Percentiles rank a stretch among this genome's conserved stretches.
Conservation (phyloP, 192 early-diverging fungal genomes). For the Globomyces pollinis-pini region DNA sequence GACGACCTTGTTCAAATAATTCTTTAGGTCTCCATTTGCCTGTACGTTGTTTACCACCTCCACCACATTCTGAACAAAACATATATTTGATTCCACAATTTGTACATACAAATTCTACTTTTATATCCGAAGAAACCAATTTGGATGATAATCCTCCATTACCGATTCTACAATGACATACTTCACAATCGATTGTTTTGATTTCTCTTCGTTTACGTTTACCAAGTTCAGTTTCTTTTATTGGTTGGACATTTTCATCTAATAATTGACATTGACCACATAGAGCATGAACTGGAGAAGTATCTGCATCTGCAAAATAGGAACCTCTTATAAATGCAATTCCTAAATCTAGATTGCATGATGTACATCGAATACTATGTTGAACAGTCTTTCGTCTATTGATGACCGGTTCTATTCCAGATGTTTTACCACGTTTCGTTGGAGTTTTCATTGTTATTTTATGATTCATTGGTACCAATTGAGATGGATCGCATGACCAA, state of each 20-base stretch:
- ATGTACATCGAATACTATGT: not conserved
- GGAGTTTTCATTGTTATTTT: not conserved
- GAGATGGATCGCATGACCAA: not conserved
- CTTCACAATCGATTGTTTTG: slow-evolving; percentile 9
- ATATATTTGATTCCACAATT: slow-evolving; percentile 30
- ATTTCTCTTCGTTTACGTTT: slow-evolving; percentile 5
- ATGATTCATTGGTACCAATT: not conserved
- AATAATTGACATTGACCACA: not conserved
- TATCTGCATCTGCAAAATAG: not conserved
- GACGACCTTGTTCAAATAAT: slow-evolving; percentile 30
- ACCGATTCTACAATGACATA: slow-evolving; percentile 6
- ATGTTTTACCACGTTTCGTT: not conserved
- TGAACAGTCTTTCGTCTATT: slow-evolving; percentile 7
- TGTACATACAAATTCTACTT: slow-evolving; percentile 34
- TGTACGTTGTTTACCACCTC: slow-evolving; percentile 40
- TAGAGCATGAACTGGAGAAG: not conserved
- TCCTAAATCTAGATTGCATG: slow-evolving; percentile 3
- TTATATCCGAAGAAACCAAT: slow-evolving; percentile 15
- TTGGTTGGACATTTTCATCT: not conserved
- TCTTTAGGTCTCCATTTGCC: slow-evolving; percentile 43
- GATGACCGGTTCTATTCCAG: not conserved
- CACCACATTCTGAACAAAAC: slow-evolving; percentile 46
- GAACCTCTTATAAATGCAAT: slow-evolving; percentile 6
- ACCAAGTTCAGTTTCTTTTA: not conserved
- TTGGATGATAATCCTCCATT: not conserved